A percentile compares a stretch with the other conserved stretches of the same genome.
These are phyloP conservation scores for Salvia rosmarinus DNA, from an alignment of 257 asterid species.

Conservation along the genomic window DNA sequence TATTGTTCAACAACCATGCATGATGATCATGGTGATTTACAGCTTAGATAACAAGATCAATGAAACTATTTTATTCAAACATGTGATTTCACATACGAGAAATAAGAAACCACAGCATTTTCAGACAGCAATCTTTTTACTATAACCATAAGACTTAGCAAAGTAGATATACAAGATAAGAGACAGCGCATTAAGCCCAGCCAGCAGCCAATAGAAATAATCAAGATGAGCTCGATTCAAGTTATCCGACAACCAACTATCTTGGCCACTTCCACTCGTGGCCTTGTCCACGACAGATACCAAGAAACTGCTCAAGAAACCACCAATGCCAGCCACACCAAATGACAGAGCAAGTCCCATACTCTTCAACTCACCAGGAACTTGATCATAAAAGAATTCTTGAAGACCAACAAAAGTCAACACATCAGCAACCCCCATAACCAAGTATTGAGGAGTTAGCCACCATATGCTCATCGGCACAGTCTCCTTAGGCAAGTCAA, in stretches of 20 bases:
- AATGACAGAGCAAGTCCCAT: conserved; percentile 49
- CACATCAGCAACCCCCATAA: conserved; percentile 47
- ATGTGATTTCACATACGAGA: neutral
- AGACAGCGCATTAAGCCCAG: conserved; percentile 34
- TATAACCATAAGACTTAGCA: conserved; percentile 41
- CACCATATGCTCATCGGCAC: conserved; percentile 64
- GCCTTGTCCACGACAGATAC: conserved; percentile 37
- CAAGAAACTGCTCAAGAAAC: conserved; percentile 50
- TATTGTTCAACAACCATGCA: too few relatives aligned
- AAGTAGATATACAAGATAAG: conserved; percentile 37
- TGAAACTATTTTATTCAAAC: neutral
- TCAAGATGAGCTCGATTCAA: conserved; percentile 59
- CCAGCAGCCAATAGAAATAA: conserved; percentile 57
- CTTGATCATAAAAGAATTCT: conserved; percentile 57
- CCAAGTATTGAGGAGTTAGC: conserved; percentile 52
- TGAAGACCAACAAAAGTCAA: conserved; percentile 53
- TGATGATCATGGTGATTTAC: too few relatives aligned
- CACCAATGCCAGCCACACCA: conserved; percentile 49
- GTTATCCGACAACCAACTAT: conserved; percentile 55
- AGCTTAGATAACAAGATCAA: too few relatives aligned
- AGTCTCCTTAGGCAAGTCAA: conserved; percentile 38
- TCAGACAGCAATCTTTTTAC: neutral
- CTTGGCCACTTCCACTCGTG: conserved; percentile 32
- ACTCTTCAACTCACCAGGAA: conserved; percentile 47
- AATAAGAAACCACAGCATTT: too few relatives aligned